These are phyloP conservation scores for Entophlyctis helioformis DNA, from an alignment of 192 early-diverging fungal genomes.

Conservation along the genomic window DNA sequence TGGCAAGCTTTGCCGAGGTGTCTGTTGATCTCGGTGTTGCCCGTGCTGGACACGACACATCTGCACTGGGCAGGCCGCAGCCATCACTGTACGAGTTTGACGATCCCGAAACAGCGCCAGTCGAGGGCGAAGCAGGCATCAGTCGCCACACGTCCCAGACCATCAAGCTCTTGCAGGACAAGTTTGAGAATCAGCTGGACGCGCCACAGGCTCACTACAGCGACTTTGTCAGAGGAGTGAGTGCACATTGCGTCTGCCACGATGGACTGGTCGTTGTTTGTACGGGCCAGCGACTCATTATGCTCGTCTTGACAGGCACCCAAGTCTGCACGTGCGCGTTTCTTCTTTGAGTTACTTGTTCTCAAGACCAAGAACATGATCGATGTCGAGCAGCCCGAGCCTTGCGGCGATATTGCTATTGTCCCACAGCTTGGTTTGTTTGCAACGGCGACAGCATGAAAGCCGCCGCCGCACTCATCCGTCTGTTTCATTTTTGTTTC, in stretches of 20 bases:
- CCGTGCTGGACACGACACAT: too few relatives aligned
- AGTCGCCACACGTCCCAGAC: constrained; percentile 16
- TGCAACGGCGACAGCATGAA: too few relatives aligned
- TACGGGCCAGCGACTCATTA: not conserved
- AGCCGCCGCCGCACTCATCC: too few relatives aligned
- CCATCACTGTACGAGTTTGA: too few relatives aligned
- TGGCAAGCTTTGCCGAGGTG: too few relatives aligned
- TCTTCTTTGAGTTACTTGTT: constrained; percentile 90
- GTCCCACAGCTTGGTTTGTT: constrained; percentile 17
- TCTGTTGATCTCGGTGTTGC: too few relatives aligned
- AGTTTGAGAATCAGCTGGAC: too few relatives aligned
- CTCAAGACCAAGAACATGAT: constrained; percentile 79
- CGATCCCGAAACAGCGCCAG: constrained; percentile 8
- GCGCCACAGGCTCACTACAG: too few relatives aligned
- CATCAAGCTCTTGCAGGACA: constrained; percentile 16
- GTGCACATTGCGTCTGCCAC: not conserved
- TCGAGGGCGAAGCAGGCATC: constrained; percentile 9
- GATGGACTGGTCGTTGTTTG: not conserved
- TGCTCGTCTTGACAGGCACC: too few relatives aligned
- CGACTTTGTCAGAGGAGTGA: too few relatives aligned
- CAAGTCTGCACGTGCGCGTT: constrained; percentile 64
- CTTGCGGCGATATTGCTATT: constrained; percentile 79
- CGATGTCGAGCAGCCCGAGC: constrained; percentile 59
- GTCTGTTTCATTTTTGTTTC: too few relatives aligned
- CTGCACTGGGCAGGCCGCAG: too few relatives aligned